Evolutionary conservation across 805 yeast species (phyloP).

Genomic region (Schizosaccharomyces cryophilus): DNA sequence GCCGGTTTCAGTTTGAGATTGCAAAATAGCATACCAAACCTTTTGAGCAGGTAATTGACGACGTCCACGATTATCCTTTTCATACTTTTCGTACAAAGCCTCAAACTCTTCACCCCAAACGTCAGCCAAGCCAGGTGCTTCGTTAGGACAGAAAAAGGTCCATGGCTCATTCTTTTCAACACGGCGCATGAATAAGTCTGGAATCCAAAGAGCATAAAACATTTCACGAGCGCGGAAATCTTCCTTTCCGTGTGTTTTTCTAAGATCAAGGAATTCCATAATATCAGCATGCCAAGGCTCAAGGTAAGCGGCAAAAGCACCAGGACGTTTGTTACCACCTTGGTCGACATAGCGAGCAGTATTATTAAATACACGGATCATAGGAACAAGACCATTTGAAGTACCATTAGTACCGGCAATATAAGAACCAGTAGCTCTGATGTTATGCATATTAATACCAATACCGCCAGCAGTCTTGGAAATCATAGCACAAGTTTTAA

Average conservation of each 20-base stretch:
- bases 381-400: slow-evolving; percentile 83
- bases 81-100: slow-evolving; percentile 45
- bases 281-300: slow-evolving; percentile 97
- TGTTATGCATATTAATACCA: slow-evolving; percentile 71
- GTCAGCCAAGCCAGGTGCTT: slow-evolving; percentile 66
- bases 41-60: slow-evolving; percentile 61
- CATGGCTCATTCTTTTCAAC: slow-evolving; percentile 59
- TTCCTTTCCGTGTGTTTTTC: slow-evolving; percentile 88
- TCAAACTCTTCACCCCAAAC: slow-evolving; percentile 68
- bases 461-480: slow-evolving; percentile 92
- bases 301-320: slow-evolving; percentile 78
- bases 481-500: slow-evolving; percentile 68
- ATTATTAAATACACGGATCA: slow-evolving; percentile 82
- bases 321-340: slow-evolving; percentile 95
- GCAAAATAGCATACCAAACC: slow-evolving; percentile 70
- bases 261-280: slow-evolving; percentile 59
- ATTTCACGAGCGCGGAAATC: slow-evolving; percentile 81
- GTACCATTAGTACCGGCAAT: slow-evolving; percentile 84
- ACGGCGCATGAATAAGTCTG: slow-evolving; percentile 80
- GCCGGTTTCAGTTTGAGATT: slow-evolving; percentile 89
- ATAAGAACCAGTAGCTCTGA: slow-evolving; percentile 64
- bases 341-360: slow-evolving; percentile 95
- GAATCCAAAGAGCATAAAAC: slow-evolving; percentile 83
- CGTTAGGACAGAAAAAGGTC: slow-evolving; percentile 77
- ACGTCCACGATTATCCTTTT: slow-evolving; percentile 37